Evolutionary conservation across 495 filamentous ascomycete genomes (phyloP), one percentile per base, ranked within the genome.

Genomic region (Podospora pseudocomata): DNA sequence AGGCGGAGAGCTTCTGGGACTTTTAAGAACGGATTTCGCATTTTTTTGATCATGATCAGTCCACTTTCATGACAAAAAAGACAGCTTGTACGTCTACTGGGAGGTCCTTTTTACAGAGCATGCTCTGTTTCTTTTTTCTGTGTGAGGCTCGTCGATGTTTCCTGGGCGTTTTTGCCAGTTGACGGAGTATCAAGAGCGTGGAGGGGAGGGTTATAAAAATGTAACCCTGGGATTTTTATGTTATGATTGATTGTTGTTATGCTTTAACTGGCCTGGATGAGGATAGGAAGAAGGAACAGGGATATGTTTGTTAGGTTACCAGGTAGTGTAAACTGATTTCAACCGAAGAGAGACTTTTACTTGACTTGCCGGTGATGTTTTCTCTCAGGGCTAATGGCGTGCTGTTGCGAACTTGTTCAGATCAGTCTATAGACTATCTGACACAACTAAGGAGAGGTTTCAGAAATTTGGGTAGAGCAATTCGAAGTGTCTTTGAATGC

Each of bases 1-100:
- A 78, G 66, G 67, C 76, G 65, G 71, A 79, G 57, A 75, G 79
- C 73, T 77, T 86, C 60, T 88, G 86, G 86, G 85, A 89, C 67
- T 88, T 83, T 70, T 88, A 81, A 75, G 63, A 23, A 23, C 23
- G 23, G 23, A 23, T 23, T 23, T 23, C 23, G 23, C 23, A 23
- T 23, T 39, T 11, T 39, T 39, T 6, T 11, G 34, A 39, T 39
- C 34, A 11, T 39, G 34, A 39, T 39, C 34, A 39, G 34, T 39
- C 1, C 23, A 23, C 23, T 23, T 23, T 23, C 23, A 23, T 16
- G 13, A 3, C 39, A 11, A 11, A 13, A 11, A 16, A 39, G 11
- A 13, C 39, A 49, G 30, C 39, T 49, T 49, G 9, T 49, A 49
- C 39, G 18, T 49, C 39, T 49, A 11, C 15, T 49, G 39, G 39